Evolutionary conservation across 1,284 basidiomycete genomes (phyloP).

Genomic region (Sutorius eximius): DNA sequence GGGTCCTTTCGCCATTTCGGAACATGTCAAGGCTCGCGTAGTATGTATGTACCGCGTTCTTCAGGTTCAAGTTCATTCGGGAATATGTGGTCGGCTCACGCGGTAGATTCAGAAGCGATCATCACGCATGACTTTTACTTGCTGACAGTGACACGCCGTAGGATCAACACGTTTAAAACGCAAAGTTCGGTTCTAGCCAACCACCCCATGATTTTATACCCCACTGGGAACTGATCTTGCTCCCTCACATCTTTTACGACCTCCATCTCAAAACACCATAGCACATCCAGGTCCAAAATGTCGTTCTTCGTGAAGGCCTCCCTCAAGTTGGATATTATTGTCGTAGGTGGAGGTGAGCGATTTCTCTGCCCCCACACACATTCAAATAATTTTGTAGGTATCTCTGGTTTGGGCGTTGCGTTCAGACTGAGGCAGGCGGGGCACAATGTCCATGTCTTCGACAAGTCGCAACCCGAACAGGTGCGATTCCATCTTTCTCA

Average conservation of each 20-base stretch:
- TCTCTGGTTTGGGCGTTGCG: conserved; percentile 47
- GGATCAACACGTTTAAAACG: not conserved
- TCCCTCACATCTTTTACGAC: not conserved
- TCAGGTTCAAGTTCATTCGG: not conserved
- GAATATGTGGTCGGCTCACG: not conserved
- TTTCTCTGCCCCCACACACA: not conserved
- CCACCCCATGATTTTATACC: not conserved
- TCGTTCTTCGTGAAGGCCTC: conserved; percentile 16
- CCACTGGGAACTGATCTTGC: not conserved
- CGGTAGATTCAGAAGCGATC: conserved; percentile 4
- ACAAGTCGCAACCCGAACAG: conserved; percentile 37
- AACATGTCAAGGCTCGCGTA: conserved; percentile 1
- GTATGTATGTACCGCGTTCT: not conserved
- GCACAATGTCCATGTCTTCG: conserved; percentile 47
- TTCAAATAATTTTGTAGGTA: conserved; percentile 25
- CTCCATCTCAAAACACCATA: not conserved
- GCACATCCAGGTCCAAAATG: not conserved
- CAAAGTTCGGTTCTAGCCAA: not conserved
- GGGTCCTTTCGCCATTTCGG: not conserved
- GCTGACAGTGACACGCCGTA: not conserved
- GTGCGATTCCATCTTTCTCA: conserved; percentile 17
- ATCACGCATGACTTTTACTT: not conserved
- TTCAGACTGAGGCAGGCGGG: conserved; percentile 45
- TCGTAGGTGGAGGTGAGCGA: conserved; percentile 43
- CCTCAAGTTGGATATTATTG: conserved; percentile 39